Evolutionary conservation across 2,329 filamentous ascomycete species (phyloP), one percentile per base, ranked within the genome.

Genomic region (Cercospora citrullina): DNA sequence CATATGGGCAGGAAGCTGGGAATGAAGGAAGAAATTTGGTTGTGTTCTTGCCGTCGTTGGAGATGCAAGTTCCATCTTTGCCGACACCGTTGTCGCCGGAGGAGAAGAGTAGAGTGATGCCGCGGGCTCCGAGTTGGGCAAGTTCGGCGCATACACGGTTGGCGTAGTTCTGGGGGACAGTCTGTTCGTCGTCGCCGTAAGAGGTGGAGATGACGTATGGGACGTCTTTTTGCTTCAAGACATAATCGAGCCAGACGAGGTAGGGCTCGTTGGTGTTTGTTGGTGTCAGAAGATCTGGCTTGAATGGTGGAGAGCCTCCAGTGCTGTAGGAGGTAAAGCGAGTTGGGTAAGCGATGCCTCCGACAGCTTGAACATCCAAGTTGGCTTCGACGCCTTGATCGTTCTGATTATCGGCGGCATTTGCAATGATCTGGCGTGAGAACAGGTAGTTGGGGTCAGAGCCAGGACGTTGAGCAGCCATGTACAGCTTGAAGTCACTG

Each of bases 131-230:
- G 57, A 91, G 85, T 72, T 89, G 84, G 61, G 85, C 87, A 72
- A 90, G 88, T 73, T 88, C 80, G 68, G 86, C 84, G 80, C 89
- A 91, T 16, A 90, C 87, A 55, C 84, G 83, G 55, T 81, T 79
- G 12, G 86, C 85, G 73, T 90, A 91, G 31, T 83, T 82, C 2
- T 79, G 74, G 0, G 89, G 89, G 0, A 91, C 81, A 3, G 83
- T 84, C 74, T 89, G 86, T 77, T 91, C 89, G 61, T 87, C 84
- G 68, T 90, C 88, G 59, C 87, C 88, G 74, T 91, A 91, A 0
- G 87, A 90, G 6, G 86, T 88, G 57, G 84, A 86, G 73, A 91
- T 84, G 16, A 87, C 84, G 66, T 87, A 84, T 0, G 89, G 89
- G 1, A 91, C 81, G 21, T 86, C 77, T 0, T 77, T 73, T 63